Evolutionary conservation across 805 yeast genomes (phyloP).

Genomic region (Hermanozyma aechmeae): DNA sequence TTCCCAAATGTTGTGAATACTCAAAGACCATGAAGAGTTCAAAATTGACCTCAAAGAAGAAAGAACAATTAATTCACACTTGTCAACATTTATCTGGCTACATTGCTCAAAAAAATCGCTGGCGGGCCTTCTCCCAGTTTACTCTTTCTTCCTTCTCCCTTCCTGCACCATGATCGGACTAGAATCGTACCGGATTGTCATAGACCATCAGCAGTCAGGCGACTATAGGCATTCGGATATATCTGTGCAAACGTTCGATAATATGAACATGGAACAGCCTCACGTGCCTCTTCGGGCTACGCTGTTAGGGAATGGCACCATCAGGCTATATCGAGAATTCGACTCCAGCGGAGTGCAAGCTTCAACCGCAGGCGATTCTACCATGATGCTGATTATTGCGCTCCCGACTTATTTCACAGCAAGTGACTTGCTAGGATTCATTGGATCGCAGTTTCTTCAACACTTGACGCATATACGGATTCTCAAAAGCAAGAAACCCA

Average conservation of each 20-base stretch:
- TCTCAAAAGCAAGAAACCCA: constrained; percentile 53
- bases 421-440: constrained; percentile 71
- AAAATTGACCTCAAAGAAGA: no score
- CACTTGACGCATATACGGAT: constrained; percentile 65
- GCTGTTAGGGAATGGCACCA: constrained; percentile 65
- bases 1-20: no score
- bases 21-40: no score
- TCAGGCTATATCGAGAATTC: constrained; percentile 54
- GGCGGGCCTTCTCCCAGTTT: no score
- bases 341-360: constrained; percentile 12
- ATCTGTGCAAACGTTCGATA: constrained; percentile 18
- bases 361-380: constrained; percentile 37
- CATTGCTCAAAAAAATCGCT: no score
- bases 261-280: constrained; percentile 13
- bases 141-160: no score
- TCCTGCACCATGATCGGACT: constrained; percentile 27
- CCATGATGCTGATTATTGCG: constrained; percentile 73
- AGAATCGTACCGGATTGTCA: constrained; percentile 28
- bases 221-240: constrained; percentile 27
- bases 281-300: constrained; percentile 50
- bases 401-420: constrained; percentile 84
- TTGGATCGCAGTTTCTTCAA: constrained; percentile 52
- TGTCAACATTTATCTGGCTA: no score
- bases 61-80: no score
- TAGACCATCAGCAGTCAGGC: constrained; percentile 9